Evolutionary conservation across 2,329 filamentous ascomycete species (phyloP).

Genomic region (Hymenoscyphus linearis): DNA sequence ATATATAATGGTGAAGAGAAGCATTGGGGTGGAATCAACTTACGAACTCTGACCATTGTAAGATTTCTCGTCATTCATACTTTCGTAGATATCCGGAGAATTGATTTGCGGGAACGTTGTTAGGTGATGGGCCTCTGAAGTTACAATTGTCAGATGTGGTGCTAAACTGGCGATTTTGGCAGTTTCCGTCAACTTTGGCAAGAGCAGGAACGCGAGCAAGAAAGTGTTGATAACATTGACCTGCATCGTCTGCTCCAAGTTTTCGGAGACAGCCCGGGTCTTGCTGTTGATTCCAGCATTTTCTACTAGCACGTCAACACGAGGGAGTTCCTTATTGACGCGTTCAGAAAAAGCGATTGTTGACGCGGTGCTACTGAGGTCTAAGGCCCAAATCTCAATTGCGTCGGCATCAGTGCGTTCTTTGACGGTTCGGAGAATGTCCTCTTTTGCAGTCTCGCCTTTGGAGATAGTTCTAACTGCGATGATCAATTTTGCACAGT

Average conservation of each 20-base stretch:
- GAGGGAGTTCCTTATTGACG: slow-evolving; percentile 13
- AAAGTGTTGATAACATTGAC: slow-evolving; percentile 10
- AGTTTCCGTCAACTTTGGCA: slow-evolving; percentile 13
- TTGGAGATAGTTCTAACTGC: slow-evolving; percentile 35
- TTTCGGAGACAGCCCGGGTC: neutral
- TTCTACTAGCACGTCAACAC: slow-evolving; percentile 13
- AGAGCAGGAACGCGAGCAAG: slow-evolving; percentile 7
- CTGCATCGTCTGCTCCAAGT: slow-evolving; percentile 6
- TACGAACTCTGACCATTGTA: slow-evolving; percentile 19
- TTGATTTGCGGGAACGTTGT: neutral
- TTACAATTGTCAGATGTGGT: neutral
- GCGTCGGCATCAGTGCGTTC: neutral
- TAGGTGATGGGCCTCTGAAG: neutral
- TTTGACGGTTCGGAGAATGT: slow-evolving; percentile 23
- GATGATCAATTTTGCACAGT: slow-evolving; percentile 34
- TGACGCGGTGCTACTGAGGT: slow-evolving; percentile 7
- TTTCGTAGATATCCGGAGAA: neutral
- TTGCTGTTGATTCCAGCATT: slow-evolving; percentile 12
- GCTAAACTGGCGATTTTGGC: slow-evolving; percentile 30
- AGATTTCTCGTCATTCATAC: neutral
- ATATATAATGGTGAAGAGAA: neutral
- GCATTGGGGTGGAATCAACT: neutral
- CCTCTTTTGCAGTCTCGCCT: slow-evolving; percentile 37
- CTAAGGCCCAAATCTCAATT: slow-evolving; percentile 12
- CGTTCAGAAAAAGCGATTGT: slow-evolving; percentile 7